A percentile compares a stretch with the other conserved stretches of the same genome.
phyloP scores from a whole-genome alignment of 1,284 basidiomycete genomes.

The Earliella scabrosa region DNA sequence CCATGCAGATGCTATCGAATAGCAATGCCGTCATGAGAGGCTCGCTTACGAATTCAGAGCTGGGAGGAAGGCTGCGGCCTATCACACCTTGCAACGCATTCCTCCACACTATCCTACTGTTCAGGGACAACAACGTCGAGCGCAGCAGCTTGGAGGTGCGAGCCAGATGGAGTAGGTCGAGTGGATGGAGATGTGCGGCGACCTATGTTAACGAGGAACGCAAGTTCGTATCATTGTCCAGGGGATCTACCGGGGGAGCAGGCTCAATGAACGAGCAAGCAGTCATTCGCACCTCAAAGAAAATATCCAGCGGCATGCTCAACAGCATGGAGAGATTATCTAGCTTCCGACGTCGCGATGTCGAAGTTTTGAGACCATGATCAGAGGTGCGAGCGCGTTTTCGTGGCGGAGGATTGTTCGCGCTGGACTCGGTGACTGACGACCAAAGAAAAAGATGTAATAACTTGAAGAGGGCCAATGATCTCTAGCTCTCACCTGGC shows the following conservation, averaged over 20 bases:
- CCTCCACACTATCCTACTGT: not conserved
- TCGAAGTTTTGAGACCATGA: not conserved
- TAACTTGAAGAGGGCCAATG: too few species aligned
- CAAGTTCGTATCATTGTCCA: too few species aligned
- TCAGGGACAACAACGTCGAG: not conserved
- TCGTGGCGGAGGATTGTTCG: not conserved
- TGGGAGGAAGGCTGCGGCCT: slow-evolving; percentile 24
- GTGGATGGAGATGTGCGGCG: not conserved
- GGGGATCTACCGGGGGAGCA: not conserved
- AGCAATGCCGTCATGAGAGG: slow-evolving; percentile 27
- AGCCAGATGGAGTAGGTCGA: not conserved
- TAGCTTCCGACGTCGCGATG: not conserved
- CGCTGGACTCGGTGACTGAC: too few species aligned
- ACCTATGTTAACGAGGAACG: not conserved
- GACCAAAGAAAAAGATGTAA: too few species aligned
- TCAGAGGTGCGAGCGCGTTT: not conserved
- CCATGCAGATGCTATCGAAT: slow-evolving; percentile 23
- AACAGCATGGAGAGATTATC: not conserved
- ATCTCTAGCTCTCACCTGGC: too few species aligned
- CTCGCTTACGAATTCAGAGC: slow-evolving; percentile 24
- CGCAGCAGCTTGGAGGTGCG: not conserved
- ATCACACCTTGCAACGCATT: not conserved
- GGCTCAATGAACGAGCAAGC: not conserved
- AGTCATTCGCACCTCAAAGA: not conserved
- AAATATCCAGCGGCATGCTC: not conserved